Base-by-base conservation (phyloP, 2,329 filamentous ascomycete species). In the Botrytis deweyae region DNA sequence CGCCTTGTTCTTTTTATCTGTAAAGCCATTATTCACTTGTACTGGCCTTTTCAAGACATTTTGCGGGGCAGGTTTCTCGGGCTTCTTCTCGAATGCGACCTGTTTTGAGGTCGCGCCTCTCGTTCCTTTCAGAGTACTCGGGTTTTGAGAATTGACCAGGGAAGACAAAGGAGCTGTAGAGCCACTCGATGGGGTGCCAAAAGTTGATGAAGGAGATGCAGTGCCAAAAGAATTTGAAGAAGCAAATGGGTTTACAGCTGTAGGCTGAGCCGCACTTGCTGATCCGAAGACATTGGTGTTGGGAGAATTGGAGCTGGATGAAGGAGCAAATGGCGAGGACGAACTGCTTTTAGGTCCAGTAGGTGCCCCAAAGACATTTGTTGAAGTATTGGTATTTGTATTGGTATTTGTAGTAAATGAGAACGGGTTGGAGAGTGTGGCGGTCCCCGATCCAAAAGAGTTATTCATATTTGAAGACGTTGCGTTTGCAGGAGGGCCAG, bases 351-450 rank as follows among this genome's bases (percentile, higher is more conserved):
- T 69, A 42, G 71, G 64, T 59, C 52, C 40, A 9, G 49, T 72
- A 9, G 63, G 71, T 62, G 63, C 52, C n/a, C 52, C 64, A 29
- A 69, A 72, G 42, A 69, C n/a, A 16, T 65, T 72, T 42, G 62
- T 42, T 67, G 62, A 29, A 25, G 70, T 20, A 25, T 55, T 46
- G 29, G 72, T 20, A 42, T 71, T 55, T 55, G 58, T 49, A 16
- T 67, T 67, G 22, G 72, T 46, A 16, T 67, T 67, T 38, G 72
- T 73, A 25, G 71, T n/a, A 20, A 36, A 18, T 46, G 71, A 38
- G 55, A 78, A 78, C 14, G 78, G 75, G 67, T 75, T 78, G 16
- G 73, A 55, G 16, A 67, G 25, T 59, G 74, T 58, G 36, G 71
- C 38, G 49, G 52, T 58, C 33, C 52, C 52, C 22, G 46, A 29